phyloP scores from a whole-genome alignment of 345 rosid genomes.

The Rhizophora mangle region DNA sequence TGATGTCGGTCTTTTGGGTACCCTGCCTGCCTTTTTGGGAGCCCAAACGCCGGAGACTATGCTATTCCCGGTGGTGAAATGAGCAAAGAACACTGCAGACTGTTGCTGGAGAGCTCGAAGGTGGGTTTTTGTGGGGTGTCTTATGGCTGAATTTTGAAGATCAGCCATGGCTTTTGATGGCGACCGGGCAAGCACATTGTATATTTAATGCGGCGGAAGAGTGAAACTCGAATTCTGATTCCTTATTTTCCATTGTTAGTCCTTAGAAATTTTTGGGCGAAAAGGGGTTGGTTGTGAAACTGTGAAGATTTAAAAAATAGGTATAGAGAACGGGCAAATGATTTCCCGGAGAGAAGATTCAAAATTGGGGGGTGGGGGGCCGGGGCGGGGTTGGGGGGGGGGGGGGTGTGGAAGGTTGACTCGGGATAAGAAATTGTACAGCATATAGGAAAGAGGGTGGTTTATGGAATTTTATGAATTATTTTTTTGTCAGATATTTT shows the following conservation, averaged over 20 bases:
- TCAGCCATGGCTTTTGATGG: constrained; percentile 21
- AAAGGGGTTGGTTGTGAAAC: constrained; percentile 18
- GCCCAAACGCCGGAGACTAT: not conserved
- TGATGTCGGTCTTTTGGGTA: constrained; percentile 8
- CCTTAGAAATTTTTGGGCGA: constrained; percentile 29
- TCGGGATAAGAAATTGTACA: constrained; percentile 57
- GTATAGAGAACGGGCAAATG: constrained; percentile 35
- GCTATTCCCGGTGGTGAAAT: constrained; percentile 12
- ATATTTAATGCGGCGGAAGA: constrained; percentile 26
- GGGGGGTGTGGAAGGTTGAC: not conserved
- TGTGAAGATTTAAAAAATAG: constrained; percentile 37
- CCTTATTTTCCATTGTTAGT: constrained; percentile 2
- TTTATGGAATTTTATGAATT: constrained; percentile 28
- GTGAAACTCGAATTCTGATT: constrained; percentile 22
- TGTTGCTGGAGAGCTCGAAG: constrained; percentile 15
- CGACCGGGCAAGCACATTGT: constrained; percentile 25
- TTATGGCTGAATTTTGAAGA: constrained; percentile 44
- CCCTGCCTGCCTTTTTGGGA: not conserved
- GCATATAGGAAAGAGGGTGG: constrained; percentile 39
- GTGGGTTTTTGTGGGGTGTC: not conserved
- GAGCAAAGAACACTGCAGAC: constrained; percentile 15
- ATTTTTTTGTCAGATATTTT: constrained; percentile 9
- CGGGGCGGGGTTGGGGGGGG: too few species aligned
- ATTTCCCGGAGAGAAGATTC: constrained; percentile 40
- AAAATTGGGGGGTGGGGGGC: constrained; percentile 16